Evolutionary conservation across 192 early-diverging fungal genomes (phyloP), one percentile per base, ranked within the genome.

Genomic region (Linnemannia hyalina): DNA sequence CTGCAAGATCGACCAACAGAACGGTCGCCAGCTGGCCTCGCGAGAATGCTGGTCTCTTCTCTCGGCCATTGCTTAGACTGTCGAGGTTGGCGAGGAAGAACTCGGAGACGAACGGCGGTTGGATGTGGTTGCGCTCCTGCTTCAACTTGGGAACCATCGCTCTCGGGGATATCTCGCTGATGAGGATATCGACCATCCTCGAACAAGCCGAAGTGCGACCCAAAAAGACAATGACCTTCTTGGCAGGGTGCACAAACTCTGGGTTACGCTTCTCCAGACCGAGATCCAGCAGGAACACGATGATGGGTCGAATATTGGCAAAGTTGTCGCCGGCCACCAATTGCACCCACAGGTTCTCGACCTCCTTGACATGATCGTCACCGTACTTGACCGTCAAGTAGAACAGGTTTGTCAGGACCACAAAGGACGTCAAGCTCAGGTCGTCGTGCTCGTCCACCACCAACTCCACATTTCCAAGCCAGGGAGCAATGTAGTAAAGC

Each of bases 331-430:
- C 87, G 16, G 87, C 82, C 10, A 96, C 91, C 40, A 97, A 87
- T 75, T 96, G 93, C 42, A 90, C 89, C 97, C 97, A 97, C 16
- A 97, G 68, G 18, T 91, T 88, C 73, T 96, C 95, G 6, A 97
- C 88, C 82, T 97, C 97, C 38, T 91, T 88, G 32, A 95, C 89
- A 83, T 93, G 95, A 10, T 93, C 89, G 79, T 97, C 95, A 35
- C 95, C 95, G 82, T 94, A 96, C 70, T 93, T 94, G 55, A 96
- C 90, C 11, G 96, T 98, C 36, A 98, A 89, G 77, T 95, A 97
- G 73, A 96, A 96, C 2, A 98, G 75, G 80, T 96, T 95, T 15
- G 92, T 93, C 23, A 97, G 84, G 13, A 97, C 86, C 55, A 91
- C 92, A 78, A 85, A 91, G 2, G 90, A 91, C 22, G 90, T 91